phyloP scores from a whole-genome alignment of 2,329 filamentous ascomycete species.

The Colletotrichum brevisporum region DNA sequence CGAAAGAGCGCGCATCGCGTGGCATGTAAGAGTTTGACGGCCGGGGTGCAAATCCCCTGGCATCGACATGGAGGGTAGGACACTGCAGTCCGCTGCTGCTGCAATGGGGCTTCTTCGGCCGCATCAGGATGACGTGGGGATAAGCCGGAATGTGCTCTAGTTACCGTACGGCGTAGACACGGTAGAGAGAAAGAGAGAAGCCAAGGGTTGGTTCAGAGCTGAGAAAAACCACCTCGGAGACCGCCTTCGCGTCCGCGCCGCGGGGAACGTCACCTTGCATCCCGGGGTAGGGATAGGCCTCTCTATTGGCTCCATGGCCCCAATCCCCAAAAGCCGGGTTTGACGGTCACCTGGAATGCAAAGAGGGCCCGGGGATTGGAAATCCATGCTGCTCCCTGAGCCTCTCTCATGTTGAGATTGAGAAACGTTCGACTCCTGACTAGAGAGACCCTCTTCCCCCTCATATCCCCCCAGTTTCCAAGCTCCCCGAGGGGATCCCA shows the following conservation, averaged over 20 bases:
- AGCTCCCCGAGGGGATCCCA: slow-evolving; percentile 37
- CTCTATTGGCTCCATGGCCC: slow-evolving; percentile 19
- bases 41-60: slow-evolving; percentile 15
- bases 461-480: slow-evolving; percentile 2
- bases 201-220: background rate
- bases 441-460: background rate
- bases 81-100: slow-evolving; percentile 7
- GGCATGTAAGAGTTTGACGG: slow-evolving; percentile 22
- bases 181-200: background rate
- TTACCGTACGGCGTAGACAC: background rate
- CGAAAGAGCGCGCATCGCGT: slow-evolving; percentile 16
- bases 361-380: slow-evolving; percentile 17
- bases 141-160: background rate
- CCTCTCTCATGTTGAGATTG: too few relatives aligned
- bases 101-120: slow-evolving; percentile 38
- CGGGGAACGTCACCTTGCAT: slow-evolving; percentile 39
- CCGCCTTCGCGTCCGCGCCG: slow-evolving; percentile 13
- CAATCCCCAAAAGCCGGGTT: slow-evolving; percentile 12
- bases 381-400: background rate
- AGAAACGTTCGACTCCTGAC: too few relatives aligned
- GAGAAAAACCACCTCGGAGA: background rate
- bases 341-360: slow-evolving; percentile 19
- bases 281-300: slow-evolving; percentile 13
- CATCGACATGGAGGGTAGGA: background rate
- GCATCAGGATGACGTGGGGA: slow-evolving; percentile 36